Base-by-base conservation (phyloP, 176 grass and related monocot species). In the Triticum urartu region DNA sequence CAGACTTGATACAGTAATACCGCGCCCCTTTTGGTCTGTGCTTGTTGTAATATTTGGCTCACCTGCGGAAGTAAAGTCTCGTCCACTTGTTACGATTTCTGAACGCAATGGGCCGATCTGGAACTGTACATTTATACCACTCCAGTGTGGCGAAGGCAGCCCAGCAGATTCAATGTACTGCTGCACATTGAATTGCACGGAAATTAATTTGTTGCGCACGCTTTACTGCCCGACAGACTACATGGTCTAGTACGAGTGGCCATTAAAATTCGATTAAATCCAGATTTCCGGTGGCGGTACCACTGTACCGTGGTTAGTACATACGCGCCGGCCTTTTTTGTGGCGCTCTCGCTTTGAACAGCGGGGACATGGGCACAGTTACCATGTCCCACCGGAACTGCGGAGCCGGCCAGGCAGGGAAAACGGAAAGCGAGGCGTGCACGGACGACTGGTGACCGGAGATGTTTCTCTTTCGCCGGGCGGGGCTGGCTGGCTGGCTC, bases 341-440 rank as follows among this genome's bases (percentile, higher is more conserved):
- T 59, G 71, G 71, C n/a, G 30, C 14, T 50, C 36, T 75, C 75
- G 21, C 25, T 48, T 35, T 81, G 62, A 48, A 28, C 72, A 26
- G 72, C 60, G 7, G 75, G 62, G 80, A 67, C 79, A 82, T 8
- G 40, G 54, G 62, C 72, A 39, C 68, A 36, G 34, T 45, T 58
- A 58, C 6, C 15, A 24, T 33, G 71, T 2, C 50, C 78, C 62
- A 68, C 35, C 35, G 35, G 35, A 36, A 36, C 34, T 6, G 25
- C 3, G 5, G 11, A 34, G 72, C 24, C 34, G 67, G 80, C 17
- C 75, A 87, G 80, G 36, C 75, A 87, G 17, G 11, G 68, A 52
- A 80, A 91, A 83, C 89, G 67, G 89, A 87, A 91, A 68, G 89
- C 59, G 75, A 79, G 14, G 77, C 67, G 33, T 43, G 75, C 66